These are phyloP conservation scores for Endocladia muricata DNA, from an alignment of 31 red algal genomes.

Conservation along the genomic window DNA sequence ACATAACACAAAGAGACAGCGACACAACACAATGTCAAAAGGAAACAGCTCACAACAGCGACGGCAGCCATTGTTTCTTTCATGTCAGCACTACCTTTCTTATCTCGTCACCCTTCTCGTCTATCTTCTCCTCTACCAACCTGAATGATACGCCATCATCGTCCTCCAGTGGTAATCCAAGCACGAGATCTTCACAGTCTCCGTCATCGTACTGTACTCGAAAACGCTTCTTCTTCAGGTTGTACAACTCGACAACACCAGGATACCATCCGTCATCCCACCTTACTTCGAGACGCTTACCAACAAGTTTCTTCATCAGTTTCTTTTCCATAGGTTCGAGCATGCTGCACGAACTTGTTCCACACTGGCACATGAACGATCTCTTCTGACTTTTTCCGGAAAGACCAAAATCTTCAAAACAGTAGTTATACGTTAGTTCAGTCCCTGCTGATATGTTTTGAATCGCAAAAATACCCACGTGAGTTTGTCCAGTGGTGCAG, in stretches of 20 bases:
- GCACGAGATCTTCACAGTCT: conserved; percentile 62
- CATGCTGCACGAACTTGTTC: conserved; percentile 64
- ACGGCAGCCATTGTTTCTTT: no score
- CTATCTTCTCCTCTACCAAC: conserved; percentile 18
- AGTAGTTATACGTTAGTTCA: conserved; percentile 96
- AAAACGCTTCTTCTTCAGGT: conserved; percentile 62
- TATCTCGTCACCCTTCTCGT: no score
- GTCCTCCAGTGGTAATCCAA: conserved; percentile 41
- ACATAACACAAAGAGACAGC: no score
- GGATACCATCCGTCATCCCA: conserved; percentile 88
- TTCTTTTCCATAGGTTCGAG: conserved; percentile 53
- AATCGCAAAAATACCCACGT: conserved; percentile 77
- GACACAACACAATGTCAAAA: no score
- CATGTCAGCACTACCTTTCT: no score
- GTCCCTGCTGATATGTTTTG: conserved; percentile 64
- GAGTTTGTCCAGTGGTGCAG: conserved; percentile 46
- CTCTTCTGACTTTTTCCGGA: conserved; percentile 47
- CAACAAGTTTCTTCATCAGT: conserved; percentile 56
- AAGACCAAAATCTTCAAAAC: conserved; percentile 75
- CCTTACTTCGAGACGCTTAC: conserved; percentile 47
- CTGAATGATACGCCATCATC: conserved; percentile 52
- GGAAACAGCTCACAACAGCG: no score
- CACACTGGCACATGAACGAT: conserved; percentile 75
- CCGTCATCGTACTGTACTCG: conserved; percentile 77
- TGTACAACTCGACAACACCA: conserved; percentile 55